A percentile compares a stretch with the other conserved stretches of the same genome.
Conservation (phyloP, 306 rosid genomes). For the Psophocarpus tetragonolobus region DNA sequence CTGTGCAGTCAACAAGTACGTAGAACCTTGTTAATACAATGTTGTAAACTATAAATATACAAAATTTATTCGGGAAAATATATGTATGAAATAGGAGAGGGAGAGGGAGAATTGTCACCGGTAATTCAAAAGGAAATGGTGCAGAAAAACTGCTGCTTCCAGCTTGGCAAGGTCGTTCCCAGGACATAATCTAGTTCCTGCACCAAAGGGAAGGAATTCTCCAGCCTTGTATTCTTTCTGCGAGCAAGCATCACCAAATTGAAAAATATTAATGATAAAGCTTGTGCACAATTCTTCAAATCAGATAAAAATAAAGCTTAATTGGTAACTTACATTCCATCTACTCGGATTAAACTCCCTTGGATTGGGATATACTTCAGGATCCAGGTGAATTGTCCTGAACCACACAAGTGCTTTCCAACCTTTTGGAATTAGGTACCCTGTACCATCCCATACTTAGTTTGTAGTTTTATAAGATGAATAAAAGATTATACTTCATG, state of each 20-base stretch:
- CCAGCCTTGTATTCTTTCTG: slow-evolving; percentile 68
- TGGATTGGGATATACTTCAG: slow-evolving; percentile 79
- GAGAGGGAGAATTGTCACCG: slow-evolving; percentile 45
- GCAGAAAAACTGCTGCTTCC: slow-evolving; percentile 83
- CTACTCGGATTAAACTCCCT: slow-evolving; percentile 74
- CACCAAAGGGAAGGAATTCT: slow-evolving; percentile 88
- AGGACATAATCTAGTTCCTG: slow-evolving; percentile 78
- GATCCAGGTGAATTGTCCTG: slow-evolving; percentile 76
- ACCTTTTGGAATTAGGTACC: slow-evolving; percentile 78
- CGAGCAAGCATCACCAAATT: not conserved
- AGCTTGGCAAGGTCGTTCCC: slow-evolving; percentile 61
- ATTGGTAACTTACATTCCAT: slow-evolving; percentile 73
- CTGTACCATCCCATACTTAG: slow-evolving; percentile 44
- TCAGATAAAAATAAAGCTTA: not conserved
- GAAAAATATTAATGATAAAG: not conserved
- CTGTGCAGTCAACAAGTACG: slow-evolving; percentile 39
- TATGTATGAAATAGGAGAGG: not conserved
- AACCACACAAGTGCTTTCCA: slow-evolving; percentile 93
- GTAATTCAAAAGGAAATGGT: slow-evolving; percentile 68
- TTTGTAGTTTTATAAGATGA: not conserved
- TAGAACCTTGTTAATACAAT: too few relatives aligned
- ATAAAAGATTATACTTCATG: not conserved
- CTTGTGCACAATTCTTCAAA: not conserved
- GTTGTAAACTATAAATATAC: not conserved
- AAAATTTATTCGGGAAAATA: not conserved